Base-by-base conservation (phyloP, 225 moss, liverwort and hornwort genomes). In the Pseudoscleropodium purum region DNA sequence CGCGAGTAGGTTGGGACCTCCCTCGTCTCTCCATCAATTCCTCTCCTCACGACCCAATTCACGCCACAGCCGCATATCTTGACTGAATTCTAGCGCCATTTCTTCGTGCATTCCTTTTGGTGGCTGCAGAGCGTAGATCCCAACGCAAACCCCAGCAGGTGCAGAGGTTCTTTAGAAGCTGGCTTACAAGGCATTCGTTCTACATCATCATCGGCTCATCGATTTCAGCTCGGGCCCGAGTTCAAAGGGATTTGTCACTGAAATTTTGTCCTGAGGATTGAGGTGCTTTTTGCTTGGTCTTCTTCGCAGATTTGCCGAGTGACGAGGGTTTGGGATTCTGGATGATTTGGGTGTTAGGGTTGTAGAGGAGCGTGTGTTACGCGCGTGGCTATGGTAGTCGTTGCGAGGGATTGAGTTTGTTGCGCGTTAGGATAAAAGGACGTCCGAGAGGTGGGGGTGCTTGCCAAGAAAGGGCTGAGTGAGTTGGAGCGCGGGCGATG, bases 401-500 rank as follows among this genome's bases (percentile, higher is more conserved):
- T 76, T 25, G 90, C 24, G 69, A 87, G 90, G 63, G 92, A 69
- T 52, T 88, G 85, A 92, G 72, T 78, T 69, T 77, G 60, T 77
- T 82, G 86, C 15, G 67, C 6, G 73, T 62, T 82, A 87, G 90
- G 87, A 67, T 66, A 63, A 31, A 57, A 61, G 86, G 29, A 62
- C 62, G 59, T 41, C 7, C 26, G 73, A 21, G 66, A 49, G 56
- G 43, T 13, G 33, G 68, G 77, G 83, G 87, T 91, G 89, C 76
- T 89, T 91, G 91, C 91, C 89, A 91, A 89, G 89, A 91, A 89
- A 84, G 83, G 63, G 86, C 54, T 57, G 76, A 51, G 89, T 89
- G 86, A 81, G 89, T 89, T 89, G 85, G 85, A 79, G 74, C 47
- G 83, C 64, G 88, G 88, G 89, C 84, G 70, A 97, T 97, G 97